Base-by-base conservation (phyloP, 805 yeast species). In the Suhomyces emberorum region DNA sequence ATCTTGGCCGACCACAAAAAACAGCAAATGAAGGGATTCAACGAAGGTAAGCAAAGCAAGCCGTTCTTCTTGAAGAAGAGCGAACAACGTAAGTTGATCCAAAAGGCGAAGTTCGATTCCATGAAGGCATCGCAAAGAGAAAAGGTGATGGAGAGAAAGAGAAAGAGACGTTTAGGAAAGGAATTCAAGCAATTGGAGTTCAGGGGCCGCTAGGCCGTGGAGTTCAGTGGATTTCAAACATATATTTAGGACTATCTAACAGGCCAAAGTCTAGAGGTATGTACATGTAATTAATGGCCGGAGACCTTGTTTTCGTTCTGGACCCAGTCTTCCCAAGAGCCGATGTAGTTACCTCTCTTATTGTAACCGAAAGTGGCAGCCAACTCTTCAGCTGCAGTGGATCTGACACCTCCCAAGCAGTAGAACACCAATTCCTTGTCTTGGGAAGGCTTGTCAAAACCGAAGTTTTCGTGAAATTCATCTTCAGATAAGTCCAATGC, bases 351-450 rank as follows among this genome's bases (percentile, higher is more conserved):
- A 39, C 89, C 88, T 47, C 96, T 76, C 49, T 84, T 75, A 33
- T 73, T 65, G 63, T 91, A 91, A 8, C 97, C 98, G 61, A 82
- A 87, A 16, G 95, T 84, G 43, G 79, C 76, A 10, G 98, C 98
- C 54, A 91, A 71, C 55, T 87, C 95, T 57, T 88, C 96, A 28
- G 96, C 89, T 44, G 88, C 87, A 30, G 87, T 74, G 16, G 95
- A 83, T 69, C 98, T 80, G 31, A 88, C 84, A 38, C 98, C 98
- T 7, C 85, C 96, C 32, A 84, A 77, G 63, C 98, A 91, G 65
- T 89, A 89, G 63, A 91, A 89, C 28, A 91, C 76, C 55, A 91
- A 69, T 47, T 86, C 85, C 54, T 83, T 77, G 34, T 79, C 80
- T 32, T 67, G 60, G 5, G 64, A 49, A 3, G 98, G 98, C 66